Conservation (phyloP, 331 rosid genomes). For the Phaseolus coccineus region DNA sequence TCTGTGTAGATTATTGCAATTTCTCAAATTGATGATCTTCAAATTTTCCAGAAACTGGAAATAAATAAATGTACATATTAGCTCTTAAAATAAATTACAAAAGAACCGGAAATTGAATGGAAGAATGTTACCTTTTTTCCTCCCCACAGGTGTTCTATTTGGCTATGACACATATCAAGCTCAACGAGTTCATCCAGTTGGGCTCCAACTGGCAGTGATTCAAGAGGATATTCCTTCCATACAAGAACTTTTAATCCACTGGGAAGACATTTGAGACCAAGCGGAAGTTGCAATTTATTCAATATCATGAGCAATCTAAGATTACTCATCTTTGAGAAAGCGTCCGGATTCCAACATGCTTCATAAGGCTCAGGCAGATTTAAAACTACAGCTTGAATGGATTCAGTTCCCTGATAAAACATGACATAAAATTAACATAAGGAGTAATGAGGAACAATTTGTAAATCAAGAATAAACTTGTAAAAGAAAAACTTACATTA, state of each 20-base stretch:
- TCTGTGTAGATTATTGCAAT: conserved; percentile 16
- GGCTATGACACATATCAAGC: conserved; percentile 35
- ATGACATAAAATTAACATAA: neutral
- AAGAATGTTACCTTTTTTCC: conserved; percentile 24
- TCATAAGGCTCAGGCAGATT: neutral
- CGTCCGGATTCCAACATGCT: conserved; percentile 27
- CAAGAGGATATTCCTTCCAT: conserved; percentile 32
- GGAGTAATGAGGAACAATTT: neutral
- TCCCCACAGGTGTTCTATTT: conserved; percentile 28
- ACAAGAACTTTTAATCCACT: conserved; percentile 39
- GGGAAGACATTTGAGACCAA: conserved; percentile 40
- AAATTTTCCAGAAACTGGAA: conserved; percentile 27
- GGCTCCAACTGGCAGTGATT: conserved; percentile 16
- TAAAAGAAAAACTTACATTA: neutral
- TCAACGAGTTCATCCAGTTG: conserved; percentile 31
- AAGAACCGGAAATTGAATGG: neutral
- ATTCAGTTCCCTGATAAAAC: conserved; percentile 30
- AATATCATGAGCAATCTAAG: conserved; percentile 37
- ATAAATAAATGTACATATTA: neutral
- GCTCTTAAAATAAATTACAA: neutral
- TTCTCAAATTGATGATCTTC: conserved; percentile 36
- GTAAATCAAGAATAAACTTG: neutral
- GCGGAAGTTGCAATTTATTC: conserved; percentile 3
- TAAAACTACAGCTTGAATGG: conserved; percentile 19
- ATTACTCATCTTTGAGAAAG: conserved; percentile 21